phyloP scores from a whole-genome alignment of 2,329 filamentous ascomycete genomes.

The Alternaria angustiovoidea region DNA sequence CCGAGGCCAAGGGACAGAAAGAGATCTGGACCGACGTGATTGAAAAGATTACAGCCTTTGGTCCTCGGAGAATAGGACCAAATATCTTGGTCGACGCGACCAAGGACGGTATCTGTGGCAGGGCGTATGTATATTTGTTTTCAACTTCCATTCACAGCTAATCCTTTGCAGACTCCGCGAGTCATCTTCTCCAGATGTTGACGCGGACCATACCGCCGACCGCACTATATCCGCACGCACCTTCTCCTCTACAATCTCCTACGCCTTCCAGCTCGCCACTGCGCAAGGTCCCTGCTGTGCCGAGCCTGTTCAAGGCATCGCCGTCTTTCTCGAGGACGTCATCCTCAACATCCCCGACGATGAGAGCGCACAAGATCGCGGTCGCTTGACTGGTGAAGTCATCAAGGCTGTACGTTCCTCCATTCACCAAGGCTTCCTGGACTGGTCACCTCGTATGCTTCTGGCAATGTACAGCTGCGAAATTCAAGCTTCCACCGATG shows the following conservation, averaged over 20 bases:
- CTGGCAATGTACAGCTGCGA: slow-evolving; percentile 98
- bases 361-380: slow-evolving; percentile 68
- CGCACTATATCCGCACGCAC: slow-evolving; percentile 65
- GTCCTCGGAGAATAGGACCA: slow-evolving; percentile 82
- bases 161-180: slow-evolving; percentile 38
- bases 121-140: slow-evolving; percentile 65
- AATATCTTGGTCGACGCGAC: slow-evolving; percentile 91
- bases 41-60: slow-evolving; percentile 88
- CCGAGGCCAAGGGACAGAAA: slow-evolving; percentile 73
- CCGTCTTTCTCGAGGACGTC: slow-evolving; percentile 87
- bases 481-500: slow-evolving; percentile 95
- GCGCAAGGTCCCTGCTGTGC: slow-evolving; percentile 89
- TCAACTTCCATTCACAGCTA: slow-evolving; percentile 6
- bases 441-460: slow-evolving; percentile 95
- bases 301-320: slow-evolving; percentile 92
- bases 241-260: slow-evolving; percentile 87
- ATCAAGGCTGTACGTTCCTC: slow-evolving; percentile 87
- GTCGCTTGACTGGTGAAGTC: slow-evolving; percentile 88
- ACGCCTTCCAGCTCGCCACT: slow-evolving; percentile 93
- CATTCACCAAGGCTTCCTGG: slow-evolving; percentile 86
- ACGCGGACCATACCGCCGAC: slow-evolving; percentile 22
- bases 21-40: slow-evolving; percentile 81
- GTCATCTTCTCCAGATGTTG: slow-evolving; percentile 48
- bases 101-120: slow-evolving; percentile 72
- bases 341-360: slow-evolving; percentile 64